Evolutionary conservation across 768 basidiomycete genomes (phyloP).

Genomic region (Floccularia luteovirens): DNA sequence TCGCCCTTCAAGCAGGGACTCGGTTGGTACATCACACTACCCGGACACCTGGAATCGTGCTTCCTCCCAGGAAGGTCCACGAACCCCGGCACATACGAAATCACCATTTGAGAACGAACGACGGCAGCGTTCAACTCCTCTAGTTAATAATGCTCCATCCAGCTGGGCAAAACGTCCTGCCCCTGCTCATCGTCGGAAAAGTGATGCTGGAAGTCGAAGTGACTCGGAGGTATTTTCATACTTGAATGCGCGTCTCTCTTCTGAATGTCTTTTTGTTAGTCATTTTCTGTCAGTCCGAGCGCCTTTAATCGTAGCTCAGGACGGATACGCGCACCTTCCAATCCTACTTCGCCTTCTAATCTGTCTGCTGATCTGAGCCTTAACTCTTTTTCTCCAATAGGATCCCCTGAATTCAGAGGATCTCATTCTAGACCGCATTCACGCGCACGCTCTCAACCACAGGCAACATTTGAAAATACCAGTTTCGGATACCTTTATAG

Average conservation of each 20-base stretch:
- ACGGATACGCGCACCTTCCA: constrained; percentile 63
- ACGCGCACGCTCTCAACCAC: constrained; percentile 47
- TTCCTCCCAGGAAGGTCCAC: constrained; percentile 43
- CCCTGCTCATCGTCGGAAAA: constrained; percentile 63
- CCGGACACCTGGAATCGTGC: constrained; percentile 36
- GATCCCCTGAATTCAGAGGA: constrained; percentile 31
- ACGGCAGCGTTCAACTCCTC: constrained; percentile 65
- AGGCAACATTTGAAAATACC: constrained; percentile 18
- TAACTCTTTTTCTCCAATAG: constrained; percentile 21
- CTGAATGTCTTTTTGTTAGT: constrained; percentile 14
- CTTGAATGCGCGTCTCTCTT: too few relatives aligned
- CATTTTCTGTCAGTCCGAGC: constrained; percentile 30
- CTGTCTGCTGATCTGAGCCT: constrained; percentile 15
- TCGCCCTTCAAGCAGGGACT: constrained; percentile 55
- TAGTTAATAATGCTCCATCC: constrained; percentile 54
- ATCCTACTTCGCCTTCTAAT: constrained; percentile 51
- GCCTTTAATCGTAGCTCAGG: constrained; percentile 38
- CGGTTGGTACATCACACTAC: constrained; percentile 32
- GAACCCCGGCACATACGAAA: constrained; percentile 37
- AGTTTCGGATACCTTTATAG: constrained; percentile 8
- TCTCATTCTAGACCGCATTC: constrained; percentile 57
- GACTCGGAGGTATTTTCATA: constrained; percentile 65
- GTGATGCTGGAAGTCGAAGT: constrained; percentile 67
- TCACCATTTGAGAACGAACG: constrained; percentile 67
- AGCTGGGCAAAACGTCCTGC: constrained; percentile 68